phyloP scores from a whole-genome alignment of 192 early-diverging fungal genomes.

The Podila verticillata region DNA sequence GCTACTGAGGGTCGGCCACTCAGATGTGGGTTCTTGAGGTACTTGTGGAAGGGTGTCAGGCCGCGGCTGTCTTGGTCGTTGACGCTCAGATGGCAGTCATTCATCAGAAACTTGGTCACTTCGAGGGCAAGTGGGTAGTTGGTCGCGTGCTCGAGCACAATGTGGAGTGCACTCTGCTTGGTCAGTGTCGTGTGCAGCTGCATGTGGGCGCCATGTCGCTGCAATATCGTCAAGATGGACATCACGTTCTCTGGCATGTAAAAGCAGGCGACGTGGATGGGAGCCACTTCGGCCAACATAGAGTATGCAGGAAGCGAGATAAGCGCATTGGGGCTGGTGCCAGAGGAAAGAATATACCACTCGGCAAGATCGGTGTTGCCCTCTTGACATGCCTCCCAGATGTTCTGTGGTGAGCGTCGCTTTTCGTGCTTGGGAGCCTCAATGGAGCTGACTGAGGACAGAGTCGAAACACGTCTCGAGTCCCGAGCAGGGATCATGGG shows the following conservation, averaged over 20 bases:
- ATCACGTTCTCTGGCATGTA: conserved; percentile 37
- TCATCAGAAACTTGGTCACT: conserved; percentile 28
- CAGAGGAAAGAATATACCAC: conserved; percentile 25
- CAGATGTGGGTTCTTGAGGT: conserved; percentile 40
- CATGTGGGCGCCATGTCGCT: conserved; percentile 39
- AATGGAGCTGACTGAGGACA: conserved; percentile 38
- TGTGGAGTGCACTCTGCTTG: conserved; percentile 39
- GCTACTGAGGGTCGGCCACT: conserved; percentile 35
- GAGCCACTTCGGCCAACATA: conserved; percentile 38
- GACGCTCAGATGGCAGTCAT: conserved; percentile 28
- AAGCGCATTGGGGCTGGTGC: conserved; percentile 20
- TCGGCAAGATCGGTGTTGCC: conserved; percentile 38
- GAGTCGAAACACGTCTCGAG: conserved; percentile 36
- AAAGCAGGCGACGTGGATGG: conserved; percentile 42
- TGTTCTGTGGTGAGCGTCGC: conserved; percentile 18
- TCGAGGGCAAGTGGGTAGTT: conserved; percentile 35
- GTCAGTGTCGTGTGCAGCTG: conserved; percentile 35
- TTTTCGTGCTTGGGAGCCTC: conserved; percentile 29
- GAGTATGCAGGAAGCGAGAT: conserved; percentile 33
- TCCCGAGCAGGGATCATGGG: conserved; percentile 34
- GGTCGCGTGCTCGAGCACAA: conserved; percentile 38
- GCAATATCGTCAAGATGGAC: conserved; percentile 20
- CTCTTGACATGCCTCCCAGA: conserved; percentile 47
- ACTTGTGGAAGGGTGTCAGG: conserved; percentile 49
- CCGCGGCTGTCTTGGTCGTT: conserved; percentile 42